Evolutionary conservation across 164 flowering plant species (phyloP), one percentile per base, ranked within the genome.

Genomic region (Piper longum): DNA sequence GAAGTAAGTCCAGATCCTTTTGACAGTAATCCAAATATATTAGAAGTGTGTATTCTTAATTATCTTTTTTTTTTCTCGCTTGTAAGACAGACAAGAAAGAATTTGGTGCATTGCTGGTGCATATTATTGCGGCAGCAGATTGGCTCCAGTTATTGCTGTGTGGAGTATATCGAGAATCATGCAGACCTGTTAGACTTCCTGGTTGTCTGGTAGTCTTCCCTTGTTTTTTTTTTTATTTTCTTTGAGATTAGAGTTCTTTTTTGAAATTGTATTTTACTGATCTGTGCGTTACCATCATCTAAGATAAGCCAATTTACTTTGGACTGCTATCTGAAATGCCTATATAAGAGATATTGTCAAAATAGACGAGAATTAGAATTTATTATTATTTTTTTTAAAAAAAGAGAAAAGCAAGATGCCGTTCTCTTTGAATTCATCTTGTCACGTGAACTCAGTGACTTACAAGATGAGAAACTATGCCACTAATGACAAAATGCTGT

Each of bases 51-150:
- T 4, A 7, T n/a, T 1, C 7, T 4, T 26, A 26, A 36, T 7
- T 57, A 26, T 9, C 41, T 16, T 26, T 14, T 57, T 14, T 57
- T 57, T 36, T 26, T 7, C 52, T 48, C 52, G 9, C 14, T 57
- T 70, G 63, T 72, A 42, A 42, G 56, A n/a, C 77, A 93, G 99
- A 84, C 97, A 65, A 84, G 99, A 74, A 95, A 95, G 69, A 87
- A 85, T 77, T 69, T 91, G 73, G 95, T 85, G 43, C 83, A 84
- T 69, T 91, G 93, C 69, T 95, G 99, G 97, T 72, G 87, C 64
- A 83, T 89, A 68, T 77, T 91, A 73, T 75, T 91, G 73, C 87
- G 79, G 80, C 99, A 91, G 70, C 76, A 71, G 70, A 85, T 85
- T 72, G 97, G 75, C 61, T 77, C 88, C 69, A 73, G 73, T 51